Evolutionary conservation across 1,284 basidiomycete species (phyloP).

Genomic region (Peniophora sp.): DNA sequence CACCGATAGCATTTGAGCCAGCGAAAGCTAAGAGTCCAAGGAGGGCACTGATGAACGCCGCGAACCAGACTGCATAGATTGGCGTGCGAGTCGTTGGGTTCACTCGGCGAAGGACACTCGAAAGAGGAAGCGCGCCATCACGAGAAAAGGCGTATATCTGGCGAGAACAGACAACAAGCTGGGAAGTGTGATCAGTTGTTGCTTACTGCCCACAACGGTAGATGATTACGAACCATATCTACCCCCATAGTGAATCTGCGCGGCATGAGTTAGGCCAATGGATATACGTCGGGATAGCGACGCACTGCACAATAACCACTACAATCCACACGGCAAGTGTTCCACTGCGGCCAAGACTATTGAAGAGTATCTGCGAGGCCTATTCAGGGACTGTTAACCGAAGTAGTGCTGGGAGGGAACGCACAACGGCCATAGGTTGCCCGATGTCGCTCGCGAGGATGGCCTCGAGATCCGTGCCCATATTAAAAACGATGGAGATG

Average conservation of each 20-base stretch:
- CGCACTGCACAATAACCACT: slow-evolving; percentile 19
- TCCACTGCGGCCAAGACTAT: slow-evolving; percentile 16
- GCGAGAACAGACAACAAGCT: slow-evolving; percentile 24
- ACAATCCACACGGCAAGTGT: slow-evolving; percentile 19
- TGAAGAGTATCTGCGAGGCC: slow-evolving; percentile 18
- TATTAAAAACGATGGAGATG: slow-evolving; percentile 18
- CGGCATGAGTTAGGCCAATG: neutral
- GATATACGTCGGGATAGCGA: neutral
- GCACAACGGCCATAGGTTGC: slow-evolving; percentile 27
- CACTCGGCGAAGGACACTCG: slow-evolving; percentile 26
- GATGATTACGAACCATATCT: slow-evolving; percentile 16
- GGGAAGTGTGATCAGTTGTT: neutral
- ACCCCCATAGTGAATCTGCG: slow-evolving; percentile 24
- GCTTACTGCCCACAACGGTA: neutral
- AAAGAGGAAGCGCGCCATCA: slow-evolving; percentile 38
- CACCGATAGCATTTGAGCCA: slow-evolving; percentile 21
- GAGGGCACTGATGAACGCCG: slow-evolving; percentile 14
- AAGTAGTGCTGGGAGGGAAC: neutral
- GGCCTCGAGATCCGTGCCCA: slow-evolving; percentile 28
- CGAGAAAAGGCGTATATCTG: slow-evolving; percentile 38
- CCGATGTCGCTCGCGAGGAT: slow-evolving; percentile 30
- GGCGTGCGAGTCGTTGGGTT: slow-evolving; percentile 20
- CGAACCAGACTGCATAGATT: slow-evolving; percentile 22
- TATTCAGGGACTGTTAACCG: neutral
- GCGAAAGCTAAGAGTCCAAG: slow-evolving; percentile 23